These are phyloP conservation scores for Lentinus tigrinus DNA, from an alignment of 768 basidiomycete genomes.

Conservation along the genomic window DNA sequence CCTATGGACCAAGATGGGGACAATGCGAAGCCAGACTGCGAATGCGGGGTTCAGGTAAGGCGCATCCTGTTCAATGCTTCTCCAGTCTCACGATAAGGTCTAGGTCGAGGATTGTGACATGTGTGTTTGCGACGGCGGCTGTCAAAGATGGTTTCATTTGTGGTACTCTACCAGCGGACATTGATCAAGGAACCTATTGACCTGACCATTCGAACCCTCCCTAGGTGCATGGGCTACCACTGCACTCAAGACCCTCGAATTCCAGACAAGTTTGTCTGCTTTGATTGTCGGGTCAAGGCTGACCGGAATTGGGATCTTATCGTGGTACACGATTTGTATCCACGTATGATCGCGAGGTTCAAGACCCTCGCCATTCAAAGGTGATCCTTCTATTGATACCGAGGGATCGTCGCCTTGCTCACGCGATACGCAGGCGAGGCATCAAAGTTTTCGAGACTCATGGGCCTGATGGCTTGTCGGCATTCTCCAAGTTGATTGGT, in stretches of 20 bases:
- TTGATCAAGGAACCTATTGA: neutral
- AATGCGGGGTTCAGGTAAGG: slow-evolving; percentile 62
- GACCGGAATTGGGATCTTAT: slow-evolving; percentile 74
- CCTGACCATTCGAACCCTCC: neutral
- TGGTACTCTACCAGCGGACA: slow-evolving; percentile 47
- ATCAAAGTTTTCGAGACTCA: slow-evolving; percentile 65
- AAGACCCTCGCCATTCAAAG: slow-evolving; percentile 71
- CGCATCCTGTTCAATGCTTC: neutral
- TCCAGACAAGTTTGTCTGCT: slow-evolving; percentile 64
- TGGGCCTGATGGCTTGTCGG: slow-evolving; percentile 39
- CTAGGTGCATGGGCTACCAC: slow-evolving; percentile 72
- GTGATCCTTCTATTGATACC: slow-evolving; percentile 32
- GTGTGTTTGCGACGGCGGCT: slow-evolving; percentile 71
- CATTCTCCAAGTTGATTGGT: slow-evolving; percentile 67
- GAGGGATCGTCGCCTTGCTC: neutral
- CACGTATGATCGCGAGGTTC: slow-evolving; percentile 60
- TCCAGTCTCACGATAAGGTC: neutral
- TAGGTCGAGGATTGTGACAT: slow-evolving; percentile 54
- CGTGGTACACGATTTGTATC: slow-evolving; percentile 51
- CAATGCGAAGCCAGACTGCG: slow-evolving; percentile 50
- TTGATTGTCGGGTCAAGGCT: slow-evolving; percentile 70
- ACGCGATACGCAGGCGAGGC: slow-evolving; percentile 47
- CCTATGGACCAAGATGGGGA: slow-evolving; percentile 14
- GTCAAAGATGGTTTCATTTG: slow-evolving; percentile 71
- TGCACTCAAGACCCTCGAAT: slow-evolving; percentile 54